Conservation (phyloP, 352 stramenopile genomes). For the Globisporangium viniferum region DNA sequence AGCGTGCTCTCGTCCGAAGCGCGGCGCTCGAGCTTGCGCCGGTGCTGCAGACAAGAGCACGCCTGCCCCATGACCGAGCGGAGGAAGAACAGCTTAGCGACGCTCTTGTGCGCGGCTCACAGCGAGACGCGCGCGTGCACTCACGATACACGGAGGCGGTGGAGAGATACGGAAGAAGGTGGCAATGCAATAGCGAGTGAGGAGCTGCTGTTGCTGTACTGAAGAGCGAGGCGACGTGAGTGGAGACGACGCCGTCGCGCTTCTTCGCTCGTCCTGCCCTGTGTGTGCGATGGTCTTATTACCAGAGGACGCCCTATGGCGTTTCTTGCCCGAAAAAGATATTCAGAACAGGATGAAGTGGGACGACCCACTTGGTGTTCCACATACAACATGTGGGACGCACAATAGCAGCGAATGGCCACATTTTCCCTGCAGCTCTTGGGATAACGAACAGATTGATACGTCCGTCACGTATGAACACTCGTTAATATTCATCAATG, state of each 20-base stretch:
- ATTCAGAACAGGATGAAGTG: neutral
- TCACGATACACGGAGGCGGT: neutral
- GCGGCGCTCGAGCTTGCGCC: conserved; percentile 53
- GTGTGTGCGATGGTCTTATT: neutral
- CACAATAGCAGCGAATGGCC: too few relatives aligned
- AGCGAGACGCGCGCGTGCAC: neutral
- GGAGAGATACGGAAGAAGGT: neutral
- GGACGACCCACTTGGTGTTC: neutral
- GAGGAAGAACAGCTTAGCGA: conserved; percentile 9
- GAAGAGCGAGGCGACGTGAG: neutral
- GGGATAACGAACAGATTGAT: neutral
- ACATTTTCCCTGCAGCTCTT: neutral
- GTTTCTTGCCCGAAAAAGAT: neutral
- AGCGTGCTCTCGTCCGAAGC: conserved; percentile 41
- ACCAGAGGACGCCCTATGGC: neutral
- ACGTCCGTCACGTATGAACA: neutral
- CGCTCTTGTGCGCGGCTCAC: neutral
- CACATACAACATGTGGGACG: neutral
- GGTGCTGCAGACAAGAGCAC: conserved; percentile 74
- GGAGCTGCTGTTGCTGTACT: neutral
- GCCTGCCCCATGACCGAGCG: conserved; percentile 53
- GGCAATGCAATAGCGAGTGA: neutral
- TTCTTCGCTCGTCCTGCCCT: conserved; percentile 2
- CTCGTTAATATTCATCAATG: neutral
- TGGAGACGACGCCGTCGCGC: conserved; percentile 1